Evolutionary conservation across 768 basidiomycete species (phyloP), one percentile per base, ranked within the genome.

Genomic region (Hypholoma sublateritium): DNA sequence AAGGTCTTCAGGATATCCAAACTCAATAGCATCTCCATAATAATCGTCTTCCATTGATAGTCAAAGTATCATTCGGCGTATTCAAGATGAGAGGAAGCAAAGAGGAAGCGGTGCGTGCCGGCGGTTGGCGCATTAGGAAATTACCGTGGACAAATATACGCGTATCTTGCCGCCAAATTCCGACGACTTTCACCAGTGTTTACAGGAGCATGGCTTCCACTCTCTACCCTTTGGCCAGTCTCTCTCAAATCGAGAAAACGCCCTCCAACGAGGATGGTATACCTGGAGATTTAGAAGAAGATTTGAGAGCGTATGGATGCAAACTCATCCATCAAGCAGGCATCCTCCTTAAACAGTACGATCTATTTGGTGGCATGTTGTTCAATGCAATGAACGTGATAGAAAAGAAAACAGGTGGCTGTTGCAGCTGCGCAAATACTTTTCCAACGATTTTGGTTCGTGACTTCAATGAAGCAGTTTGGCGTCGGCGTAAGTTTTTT

Each of bases 371-470:
- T 43, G 59, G 46, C 59, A 47, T 46, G 12, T 32, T 37, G 14
- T 25, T 50, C 37, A 24, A 25, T n/a, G 49, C 16, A 19, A n/a
- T 50, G 41, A 44, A 42, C 34, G 19, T 42, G 39, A 39, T 34
- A 22, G 24, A 36, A 60, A 70, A 92, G 90, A 72, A 97, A 98
- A 62, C 97, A 99, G 69, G 95, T 97, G 25, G 95, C 95, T 13
- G 91, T 98, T 52, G 94, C 97, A 5, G 93, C 95, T 1, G 97
- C 97, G 0, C 95, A 98, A 69, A 93, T 98, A 32, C 75, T 99
- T 1, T 96, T 95, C 69, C 97, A 99, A 60, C 80, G 96, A 34
- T 99, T 99, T 77, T 98, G 91, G 91, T 98, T 84, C 73, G 91
- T 96, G 16, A 88, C 89, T 4, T 96, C 94, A 7, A 86, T 99